Evolutionary conservation across 2,329 filamentous ascomycete genomes (phyloP).

Genomic region (Tolypocladium amazonense): DNA sequence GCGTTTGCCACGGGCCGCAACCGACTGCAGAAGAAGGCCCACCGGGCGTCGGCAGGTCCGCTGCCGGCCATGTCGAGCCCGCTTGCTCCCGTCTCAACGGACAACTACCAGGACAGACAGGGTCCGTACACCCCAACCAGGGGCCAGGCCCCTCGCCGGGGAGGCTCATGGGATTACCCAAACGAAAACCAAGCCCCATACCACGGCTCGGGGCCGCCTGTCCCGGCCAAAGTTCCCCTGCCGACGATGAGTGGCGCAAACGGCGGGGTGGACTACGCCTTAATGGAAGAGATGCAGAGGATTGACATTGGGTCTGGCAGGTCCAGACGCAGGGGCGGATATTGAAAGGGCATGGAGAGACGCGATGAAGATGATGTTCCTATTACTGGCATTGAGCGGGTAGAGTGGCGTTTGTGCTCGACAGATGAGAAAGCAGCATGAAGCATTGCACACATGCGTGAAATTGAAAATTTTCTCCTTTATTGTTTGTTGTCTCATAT

Average conservation of each 20-base stretch:
- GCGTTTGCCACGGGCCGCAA: slow-evolving; percentile 35
- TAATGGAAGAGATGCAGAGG: slow-evolving; percentile 61
- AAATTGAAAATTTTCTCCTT: not conserved
- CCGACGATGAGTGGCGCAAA: slow-evolving; percentile 33
- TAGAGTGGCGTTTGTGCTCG: slow-evolving; percentile 6
- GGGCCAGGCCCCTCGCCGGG: slow-evolving; percentile 24
- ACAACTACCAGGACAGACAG: slow-evolving; percentile 38
- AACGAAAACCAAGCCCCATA: slow-evolving; percentile 39
- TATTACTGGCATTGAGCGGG: not conserved
- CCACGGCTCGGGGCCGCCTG: slow-evolving; percentile 38
- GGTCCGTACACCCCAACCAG: slow-evolving; percentile 20
- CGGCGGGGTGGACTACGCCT: slow-evolving; percentile 37
- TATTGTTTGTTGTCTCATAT: not conserved
- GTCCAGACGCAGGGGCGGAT: slow-evolving; percentile 38
- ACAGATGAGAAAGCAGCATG: not conserved
- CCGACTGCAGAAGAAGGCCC: slow-evolving; percentile 54
- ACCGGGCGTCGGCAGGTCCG: slow-evolving; percentile 29
- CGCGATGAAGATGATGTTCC: slow-evolving; percentile 4
- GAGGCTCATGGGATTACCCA: slow-evolving; percentile 42
- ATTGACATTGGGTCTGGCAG: slow-evolving; percentile 56
- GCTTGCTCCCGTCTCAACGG: slow-evolving; percentile 40
- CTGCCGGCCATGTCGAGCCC: slow-evolving; percentile 33
- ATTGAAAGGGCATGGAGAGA: slow-evolving; percentile 13
- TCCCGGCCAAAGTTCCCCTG: slow-evolving; percentile 62
- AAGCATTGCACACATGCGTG: not conserved